Evolutionary conservation across 1,284 basidiomycete species (phyloP).

Genomic region (Ustilago esculenta): DNA sequence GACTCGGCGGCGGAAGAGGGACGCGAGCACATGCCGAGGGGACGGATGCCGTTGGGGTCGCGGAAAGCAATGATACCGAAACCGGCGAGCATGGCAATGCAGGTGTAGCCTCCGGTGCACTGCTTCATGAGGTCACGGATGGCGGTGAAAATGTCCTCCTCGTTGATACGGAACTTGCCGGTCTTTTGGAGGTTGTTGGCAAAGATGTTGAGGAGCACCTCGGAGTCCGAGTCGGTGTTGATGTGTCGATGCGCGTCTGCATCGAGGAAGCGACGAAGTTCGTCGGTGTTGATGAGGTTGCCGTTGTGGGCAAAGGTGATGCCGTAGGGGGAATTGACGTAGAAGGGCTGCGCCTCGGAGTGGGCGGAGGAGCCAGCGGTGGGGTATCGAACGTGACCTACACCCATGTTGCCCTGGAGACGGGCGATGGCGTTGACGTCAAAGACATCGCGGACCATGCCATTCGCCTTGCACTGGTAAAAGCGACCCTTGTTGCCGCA

Average conservation of each 20-base stretch:
- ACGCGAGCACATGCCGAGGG: conserved; percentile 71
- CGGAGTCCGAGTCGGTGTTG: conserved; percentile 98
- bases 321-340: conserved; percentile 98
- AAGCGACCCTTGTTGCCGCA: conserved; percentile 94
- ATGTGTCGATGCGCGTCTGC: conserved; percentile 97
- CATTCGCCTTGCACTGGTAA: conserved; percentile 99
- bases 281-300: conserved; percentile 92
- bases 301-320: conserved; percentile 99
- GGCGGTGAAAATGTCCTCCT: conserved; percentile 98
- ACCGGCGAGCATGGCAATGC: conserved; percentile 96
- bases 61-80: conserved; percentile 98
- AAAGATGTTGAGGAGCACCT: conserved; percentile 95
- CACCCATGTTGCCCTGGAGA: conserved; percentile 92
- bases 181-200: conserved; percentile 98
- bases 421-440: conserved; percentile 80
- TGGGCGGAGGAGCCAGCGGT: conserved; percentile 95
- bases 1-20: conserved; percentile 24
- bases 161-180: conserved; percentile 99
- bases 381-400: conserved; percentile 88
- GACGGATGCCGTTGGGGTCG: conserved; percentile 98
- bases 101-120: conserved; percentile 92
- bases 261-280: conserved; percentile 90
- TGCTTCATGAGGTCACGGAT: conserved; percentile 88
- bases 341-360: conserved; percentile 99
- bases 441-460: conserved; percentile 99